phyloP scores from a whole-genome alignment of 345 rosid genomes.

The Eucalyptus regnans region DNA sequence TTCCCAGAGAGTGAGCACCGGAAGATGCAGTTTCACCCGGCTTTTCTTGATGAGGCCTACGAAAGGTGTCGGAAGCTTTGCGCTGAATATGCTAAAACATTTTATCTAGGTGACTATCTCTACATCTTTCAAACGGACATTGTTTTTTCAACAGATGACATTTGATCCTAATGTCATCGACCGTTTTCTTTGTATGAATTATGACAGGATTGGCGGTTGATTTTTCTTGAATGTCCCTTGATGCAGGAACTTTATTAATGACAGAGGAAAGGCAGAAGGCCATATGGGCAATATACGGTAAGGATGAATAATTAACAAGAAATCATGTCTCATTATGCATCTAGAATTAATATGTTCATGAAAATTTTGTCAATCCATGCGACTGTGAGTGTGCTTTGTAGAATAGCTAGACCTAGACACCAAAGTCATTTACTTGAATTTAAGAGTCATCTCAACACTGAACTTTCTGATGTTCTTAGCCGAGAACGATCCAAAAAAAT shows the following conservation, averaged over 20 bases:
- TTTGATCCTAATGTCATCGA: background rate
- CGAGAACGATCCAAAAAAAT: background rate
- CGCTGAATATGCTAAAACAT: constrained; percentile 54
- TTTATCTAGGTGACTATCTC: constrained; percentile 30
- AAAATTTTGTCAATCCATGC: background rate
- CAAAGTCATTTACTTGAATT: background rate
- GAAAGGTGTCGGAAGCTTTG: constrained; percentile 34
- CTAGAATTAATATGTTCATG: background rate
- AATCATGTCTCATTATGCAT: background rate
- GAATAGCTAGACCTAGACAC: background rate
- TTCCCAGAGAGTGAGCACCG: background rate
- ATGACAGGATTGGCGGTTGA: background rate
- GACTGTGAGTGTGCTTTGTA: background rate
- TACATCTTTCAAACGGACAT: background rate
- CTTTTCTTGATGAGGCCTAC: constrained; percentile 39
- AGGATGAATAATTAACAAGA: background rate
- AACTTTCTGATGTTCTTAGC: background rate
- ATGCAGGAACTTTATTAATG: constrained; percentile 53
- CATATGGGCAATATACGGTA: constrained; percentile 64
- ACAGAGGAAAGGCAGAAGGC: constrained; percentile 51
- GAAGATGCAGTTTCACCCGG: constrained; percentile 20
- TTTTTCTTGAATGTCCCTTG: background rate
- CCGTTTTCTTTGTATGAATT: background rate
- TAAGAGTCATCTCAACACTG: background rate
- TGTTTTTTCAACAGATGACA: background rate